Base-by-base conservation (phyloP, 2,329 filamentous ascomycete species). In the Dothideomycetes sp. region DNA sequence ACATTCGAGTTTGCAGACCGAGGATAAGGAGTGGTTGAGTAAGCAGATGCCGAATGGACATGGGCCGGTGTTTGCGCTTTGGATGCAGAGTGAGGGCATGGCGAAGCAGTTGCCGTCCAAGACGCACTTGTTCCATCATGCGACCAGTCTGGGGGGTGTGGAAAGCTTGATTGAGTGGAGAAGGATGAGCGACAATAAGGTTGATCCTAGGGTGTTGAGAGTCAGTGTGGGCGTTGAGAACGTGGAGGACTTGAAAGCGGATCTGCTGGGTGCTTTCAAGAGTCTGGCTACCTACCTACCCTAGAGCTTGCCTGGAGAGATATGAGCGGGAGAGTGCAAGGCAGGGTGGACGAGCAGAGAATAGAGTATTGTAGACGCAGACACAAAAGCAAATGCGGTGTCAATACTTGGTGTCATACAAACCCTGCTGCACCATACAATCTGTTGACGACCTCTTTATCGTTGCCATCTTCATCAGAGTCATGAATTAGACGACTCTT, bases 151-250 rank as follows among this genome's bases (percentile, higher is more conserved):
- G 19, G 91, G 91, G 2, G 89, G 91, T 4, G 86, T 96, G 8
- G 91, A 96, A 72, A 91, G 85, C 54, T 63, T 96, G 66, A 88
- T 98, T 51, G 91, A 98, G 72, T 98, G 91, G 91, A 72, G 91
- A 43, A 76, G 82, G 35, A 91, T 98, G 85, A 81, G 79, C 43
- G 91, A 98, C 66, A 52, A 62, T 3, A 68, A 59, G 1, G 79
- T 93, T 30, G 84, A 93, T 55, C 73, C 69, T 54, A 69, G 75
- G 42, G 59, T 96, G 57, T 54, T 95, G 60, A 68, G 91, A 37
- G 65, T 98, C 19, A 95, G 88, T 58, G 65, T 95, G 24, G 91
- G 91, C 0, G 73, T 95, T 22, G 91, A 98, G 67, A 76, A 73
- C 34, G 82, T 83, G 69, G 82, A 91, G 59, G 91, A 96, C 63